phyloP scores from a whole-genome alignment of 2,329 filamentous ascomycete genomes.

The Juglanconis oblonga region DNA sequence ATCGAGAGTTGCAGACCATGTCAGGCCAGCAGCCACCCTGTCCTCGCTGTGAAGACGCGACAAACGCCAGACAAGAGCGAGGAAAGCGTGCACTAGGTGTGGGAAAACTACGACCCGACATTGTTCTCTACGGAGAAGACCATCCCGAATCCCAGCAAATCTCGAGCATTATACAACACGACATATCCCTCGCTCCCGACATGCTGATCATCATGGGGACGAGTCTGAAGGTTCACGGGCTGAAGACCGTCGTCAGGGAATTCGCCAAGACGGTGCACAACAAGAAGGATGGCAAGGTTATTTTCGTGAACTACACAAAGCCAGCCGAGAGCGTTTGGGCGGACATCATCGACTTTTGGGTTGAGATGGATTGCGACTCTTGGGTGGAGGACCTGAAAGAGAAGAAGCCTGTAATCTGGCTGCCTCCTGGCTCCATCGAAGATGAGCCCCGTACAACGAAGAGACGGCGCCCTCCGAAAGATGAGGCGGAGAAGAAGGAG shows the following conservation, averaged over 20 bases:
- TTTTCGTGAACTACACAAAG: constrained; percentile 72
- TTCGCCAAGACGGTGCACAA: constrained; percentile 70
- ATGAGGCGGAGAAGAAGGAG: constrained; percentile 23
- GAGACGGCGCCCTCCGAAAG: constrained; percentile 28
- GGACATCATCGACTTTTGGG: constrained; percentile 70
- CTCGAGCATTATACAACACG: constrained; percentile 65
- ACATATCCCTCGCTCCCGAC: constrained; percentile 62
- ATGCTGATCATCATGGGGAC: constrained; percentile 69
- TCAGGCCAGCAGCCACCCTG: constrained; percentile 66
- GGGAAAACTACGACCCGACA: constrained; percentile 67
- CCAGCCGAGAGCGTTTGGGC: constrained; percentile 71
- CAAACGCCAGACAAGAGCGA: constrained; percentile 58
- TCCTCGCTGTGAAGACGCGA: constrained; percentile 61
- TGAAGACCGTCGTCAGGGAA: constrained; percentile 68
- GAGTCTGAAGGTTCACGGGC: constrained; percentile 66
- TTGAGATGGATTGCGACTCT: constrained; percentile 72
- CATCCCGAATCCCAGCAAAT: constrained; percentile 68
- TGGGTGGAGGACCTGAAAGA: constrained; percentile 65
- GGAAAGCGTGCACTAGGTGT: constrained; percentile 67
- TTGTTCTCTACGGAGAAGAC: constrained; percentile 72
- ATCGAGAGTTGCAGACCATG: constrained; percentile 54
- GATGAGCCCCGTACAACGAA: constrained; percentile 37
- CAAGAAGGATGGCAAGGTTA: constrained; percentile 60
- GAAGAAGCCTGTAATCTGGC: constrained; percentile 59
- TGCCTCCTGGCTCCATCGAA: constrained; percentile 42